Evolutionary conservation across 805 yeast species (phyloP).

Genomic region (Ogataea populi-albae): DNA sequence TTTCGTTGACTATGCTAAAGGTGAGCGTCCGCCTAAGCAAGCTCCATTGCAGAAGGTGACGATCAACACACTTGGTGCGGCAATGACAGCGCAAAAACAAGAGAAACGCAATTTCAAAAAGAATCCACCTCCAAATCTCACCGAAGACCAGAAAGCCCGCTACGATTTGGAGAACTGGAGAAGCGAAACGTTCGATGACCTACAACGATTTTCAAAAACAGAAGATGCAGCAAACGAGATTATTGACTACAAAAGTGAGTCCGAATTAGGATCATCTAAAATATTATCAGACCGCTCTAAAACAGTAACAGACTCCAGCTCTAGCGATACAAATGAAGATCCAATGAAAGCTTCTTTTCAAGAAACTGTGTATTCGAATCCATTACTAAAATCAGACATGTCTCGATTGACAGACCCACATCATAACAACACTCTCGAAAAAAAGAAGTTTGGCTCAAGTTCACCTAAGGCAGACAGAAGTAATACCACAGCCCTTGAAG

Average conservation of each 20-base stretch:
- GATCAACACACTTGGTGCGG: conserved; percentile 17
- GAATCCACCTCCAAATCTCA: conserved; percentile 29
- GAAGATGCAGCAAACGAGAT: conserved; percentile 18
- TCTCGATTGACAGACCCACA: conserved; percentile 9
- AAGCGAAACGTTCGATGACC: conserved; percentile 29
- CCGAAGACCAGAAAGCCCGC: conserved; percentile 25
- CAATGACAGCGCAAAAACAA: conserved; percentile 14
- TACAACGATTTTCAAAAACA: conserved; percentile 27
- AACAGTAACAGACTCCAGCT: conserved; percentile 31
- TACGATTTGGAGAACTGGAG: conserved; percentile 28
- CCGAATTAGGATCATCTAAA: conserved; percentile 28
- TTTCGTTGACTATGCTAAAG: conserved; percentile 57
- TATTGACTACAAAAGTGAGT: conserved; percentile 13
- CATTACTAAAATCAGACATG: conserved; percentile 17
- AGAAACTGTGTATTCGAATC: conserved; percentile 21
- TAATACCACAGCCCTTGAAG: conserved; percentile 32
- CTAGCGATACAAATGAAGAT: conserved; percentile 7
- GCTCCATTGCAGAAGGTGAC: conserved; percentile 8
- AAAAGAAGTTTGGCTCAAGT: too few relatives aligned
- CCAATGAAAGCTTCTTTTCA: conserved; percentile 10
- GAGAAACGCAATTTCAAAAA: conserved; percentile 15
- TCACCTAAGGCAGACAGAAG: neutral
- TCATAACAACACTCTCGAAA: too few relatives aligned
- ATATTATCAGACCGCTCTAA: conserved; percentile 32
- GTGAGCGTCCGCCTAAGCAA: conserved; percentile 12